Evolutionary conservation across 768 basidiomycete genomes (phyloP), one percentile per base, ranked within the genome.

Genomic region (Mycena alexandri): DNA sequence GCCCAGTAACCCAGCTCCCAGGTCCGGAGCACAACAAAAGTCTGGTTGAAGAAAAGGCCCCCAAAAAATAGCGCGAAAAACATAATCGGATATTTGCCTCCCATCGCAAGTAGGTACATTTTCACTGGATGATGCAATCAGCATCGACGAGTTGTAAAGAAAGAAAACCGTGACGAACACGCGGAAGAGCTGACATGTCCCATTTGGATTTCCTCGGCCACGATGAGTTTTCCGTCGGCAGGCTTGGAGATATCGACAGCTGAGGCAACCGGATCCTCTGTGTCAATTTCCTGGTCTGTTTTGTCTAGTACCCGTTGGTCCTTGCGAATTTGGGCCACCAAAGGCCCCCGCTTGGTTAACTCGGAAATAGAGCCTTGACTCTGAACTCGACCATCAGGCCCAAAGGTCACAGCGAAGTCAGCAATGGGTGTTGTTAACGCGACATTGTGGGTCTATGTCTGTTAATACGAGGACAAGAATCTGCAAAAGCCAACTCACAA

Each of bases 191-290:
- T 84, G 34, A 91, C 84, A 65, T 86, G 86, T 0, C 90, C 90
- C 50, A 83, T 78, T 8, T 79, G 82, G 42, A 90, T 82, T 72
- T 92, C 91, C 74, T 92, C 91, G 0, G 84, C 85, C 9, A 89
- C 75, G 53, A 90, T 84, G 14, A 92, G 81, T 71, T 90, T 89
- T 2, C 89, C 89, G 47, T 82, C 81, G 34, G 72, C 75, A 12
- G 71, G 67, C 25, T 56, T 54, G 34, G 64, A 10, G 9, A 9
- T 38, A 38, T 38, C 74, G 14, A 70, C 60, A 21, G 65, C 73
- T 19, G 67, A 68, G 13, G 57, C 65, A 13, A 19, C 19, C 16
- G 44, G 44, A 5, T 58, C 43, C 36, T 36, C 55, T 70, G 67
- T 72, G 25, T 70, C 69, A 56, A 76, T 72, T 52, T 77, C 73